Percentiles rank a stretch among this genome's conserved stretches.
phyloP scores from a whole-genome alignment of 768 basidiomycete genomes.

The Boletellus sp. region DNA sequence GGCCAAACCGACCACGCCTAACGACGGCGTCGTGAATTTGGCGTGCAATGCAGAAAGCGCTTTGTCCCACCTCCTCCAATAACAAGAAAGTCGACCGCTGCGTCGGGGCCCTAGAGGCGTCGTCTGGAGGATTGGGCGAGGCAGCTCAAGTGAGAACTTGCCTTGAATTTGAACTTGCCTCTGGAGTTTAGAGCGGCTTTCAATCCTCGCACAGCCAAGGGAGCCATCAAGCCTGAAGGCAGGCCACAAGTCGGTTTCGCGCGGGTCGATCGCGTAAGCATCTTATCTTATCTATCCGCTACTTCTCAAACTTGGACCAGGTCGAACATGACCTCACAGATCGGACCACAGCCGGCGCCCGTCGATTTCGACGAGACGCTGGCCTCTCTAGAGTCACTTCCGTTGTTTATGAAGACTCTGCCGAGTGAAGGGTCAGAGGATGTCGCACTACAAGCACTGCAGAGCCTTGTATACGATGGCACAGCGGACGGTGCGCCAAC shows the following conservation, averaged over 20 bases:
- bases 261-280: not conserved
- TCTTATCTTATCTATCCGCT: conserved; percentile 20
- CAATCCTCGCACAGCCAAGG: conserved; percentile 46
- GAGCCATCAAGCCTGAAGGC: conserved; percentile 14
- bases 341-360: conserved; percentile 24
- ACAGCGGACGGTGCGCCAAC: conserved; percentile 82
- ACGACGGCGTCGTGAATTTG: not conserved
- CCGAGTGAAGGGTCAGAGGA: conserved; percentile 65
- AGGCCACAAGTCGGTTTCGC: conserved; percentile 1
- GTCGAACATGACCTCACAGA: conserved; percentile 18
- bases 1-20: conserved; percentile 83
- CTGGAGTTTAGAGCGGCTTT: conserved; percentile 58
- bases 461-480: conserved; percentile 83
- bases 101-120: conserved; percentile 54
- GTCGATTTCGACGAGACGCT: conserved; percentile 35
- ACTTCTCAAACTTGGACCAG: not conserved
- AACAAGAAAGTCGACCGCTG: conserved; percentile 76
- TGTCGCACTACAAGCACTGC: conserved; percentile 72
- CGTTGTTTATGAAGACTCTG: conserved; percentile 90
- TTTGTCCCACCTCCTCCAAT: conserved; percentile 71
- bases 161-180: conserved; percentile 62
- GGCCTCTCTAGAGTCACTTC: conserved; percentile 57
- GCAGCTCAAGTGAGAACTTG: conserved; percentile 15
- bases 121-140: not conserved
- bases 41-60: not conserved